Evolutionary conservation across 2,329 filamentous ascomycete genomes (phyloP).

Genomic region (Amauroascus verrucosus): DNA sequence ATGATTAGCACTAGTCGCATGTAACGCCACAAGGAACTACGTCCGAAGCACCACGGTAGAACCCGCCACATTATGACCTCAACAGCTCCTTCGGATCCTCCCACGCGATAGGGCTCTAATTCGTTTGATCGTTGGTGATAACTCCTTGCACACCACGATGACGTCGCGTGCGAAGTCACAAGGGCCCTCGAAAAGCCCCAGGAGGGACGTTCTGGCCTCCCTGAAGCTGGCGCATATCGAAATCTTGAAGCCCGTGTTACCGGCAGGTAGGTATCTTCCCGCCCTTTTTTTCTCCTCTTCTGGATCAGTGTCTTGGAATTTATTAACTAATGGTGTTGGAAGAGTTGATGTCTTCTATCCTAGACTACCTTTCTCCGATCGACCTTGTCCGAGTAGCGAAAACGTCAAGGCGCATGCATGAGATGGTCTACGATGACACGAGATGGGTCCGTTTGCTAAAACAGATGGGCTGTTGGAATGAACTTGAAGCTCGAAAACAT

Average conservation of each 20-base stretch:
- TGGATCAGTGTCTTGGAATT: no score
- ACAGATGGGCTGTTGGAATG: constrained; percentile 86
- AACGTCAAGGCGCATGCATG: constrained; percentile 73
- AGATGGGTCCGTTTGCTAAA: constrained; percentile 82
- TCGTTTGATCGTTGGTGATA: not conserved
- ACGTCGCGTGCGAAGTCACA: constrained; percentile 20
- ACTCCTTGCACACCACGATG: not conserved
- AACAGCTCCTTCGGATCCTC: not conserved
- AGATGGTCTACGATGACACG: constrained; percentile 98
- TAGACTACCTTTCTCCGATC: constrained; percentile 76
- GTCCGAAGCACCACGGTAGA: no score
- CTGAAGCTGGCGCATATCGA: constrained; percentile 73
- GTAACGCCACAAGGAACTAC: no score
- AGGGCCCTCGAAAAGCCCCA: constrained; percentile 26
- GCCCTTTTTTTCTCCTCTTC: not conserved
- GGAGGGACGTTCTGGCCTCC: constrained; percentile 56
- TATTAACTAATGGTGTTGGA: constrained; percentile 18
- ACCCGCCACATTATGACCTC: not conserved
- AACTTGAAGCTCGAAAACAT: constrained; percentile 67
- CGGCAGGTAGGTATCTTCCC: constrained; percentile 51
- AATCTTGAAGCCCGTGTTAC: constrained; percentile 65
- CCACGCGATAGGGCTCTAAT: not conserved
- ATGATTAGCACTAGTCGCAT: no score
- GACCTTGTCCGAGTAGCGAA: constrained; percentile 80
- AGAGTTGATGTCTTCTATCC: constrained; percentile 55